Base-by-base conservation (phyloP, 306 rosid genomes). In the Citrullus amarus region DNA sequence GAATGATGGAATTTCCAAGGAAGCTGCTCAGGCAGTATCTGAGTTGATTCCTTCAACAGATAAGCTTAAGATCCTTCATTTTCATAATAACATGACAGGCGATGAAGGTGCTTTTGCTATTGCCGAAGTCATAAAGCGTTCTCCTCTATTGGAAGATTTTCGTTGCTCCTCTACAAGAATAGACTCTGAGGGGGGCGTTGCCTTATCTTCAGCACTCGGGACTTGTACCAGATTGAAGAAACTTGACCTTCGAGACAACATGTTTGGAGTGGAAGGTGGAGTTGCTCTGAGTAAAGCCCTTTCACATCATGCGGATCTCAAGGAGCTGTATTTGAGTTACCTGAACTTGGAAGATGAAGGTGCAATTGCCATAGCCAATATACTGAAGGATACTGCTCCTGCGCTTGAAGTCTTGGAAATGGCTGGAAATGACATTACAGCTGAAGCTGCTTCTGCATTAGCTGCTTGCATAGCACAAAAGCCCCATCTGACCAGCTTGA, bases 201-300 rank as follows among this genome's bases (percentile, higher is more conserved):
- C 97, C 83, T 85, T 96, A 78, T 88, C 83, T 48, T 78, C 83
- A 32, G 89, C 99, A 72, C 88, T 96, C 6, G 88, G 74, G 55
- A 85, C 79, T 57, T 91, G 92, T 76, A 51, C 86, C 78, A 79
- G 71, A 81, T 62, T 96, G 85, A 85, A 82, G 90, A 91, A 90
- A 93, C 93, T 96, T 44, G 98, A 96, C 79, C 84, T 96, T 69
- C 84, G 90, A 65, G 99, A 96, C 85, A 96, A 96, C 90, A 96
- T 91, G 93, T 89, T 96, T 82, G 99, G 96, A 5, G 86, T 87
- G 39, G 96, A 91, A 59, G 91, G 90, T 77, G 99, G 96, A 75
- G 22, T 91, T 67, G 86, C 96, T 48, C 82, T 96, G 75, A 91
- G 97, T 81, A 90, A 85, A 89, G 90, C 97, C 69, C 89, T 96